phyloP scores from a whole-genome alignment of 192 early-diverging fungal genomes.

The Phlyctochytrium bullatum region DNA sequence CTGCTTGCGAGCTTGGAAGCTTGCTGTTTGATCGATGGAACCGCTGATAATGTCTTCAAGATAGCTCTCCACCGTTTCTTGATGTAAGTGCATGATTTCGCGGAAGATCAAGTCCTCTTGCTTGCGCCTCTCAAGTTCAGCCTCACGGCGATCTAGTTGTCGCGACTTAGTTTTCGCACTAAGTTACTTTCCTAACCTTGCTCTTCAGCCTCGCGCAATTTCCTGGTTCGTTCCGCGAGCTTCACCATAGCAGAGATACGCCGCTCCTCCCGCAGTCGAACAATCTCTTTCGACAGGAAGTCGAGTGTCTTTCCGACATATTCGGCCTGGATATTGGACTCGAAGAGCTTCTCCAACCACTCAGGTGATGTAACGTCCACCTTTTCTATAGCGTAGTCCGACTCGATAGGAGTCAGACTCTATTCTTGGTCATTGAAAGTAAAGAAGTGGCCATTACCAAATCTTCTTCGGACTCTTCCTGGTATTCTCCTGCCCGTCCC shows the following conservation, averaged over 20 bases:
- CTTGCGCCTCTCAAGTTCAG: constrained; percentile 43
- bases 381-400: constrained; percentile 13
- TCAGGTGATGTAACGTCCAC: constrained; percentile 19
- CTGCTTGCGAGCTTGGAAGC: constrained; percentile 37
- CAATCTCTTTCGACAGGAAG: constrained; percentile 55
- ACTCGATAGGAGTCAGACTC: constrained; percentile 18
- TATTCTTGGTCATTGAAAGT: constrained; percentile 2
- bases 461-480: background rate
- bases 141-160: constrained; percentile 42
- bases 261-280: constrained; percentile 50
- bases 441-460: background rate
- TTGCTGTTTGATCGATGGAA: constrained; percentile 35
- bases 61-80: constrained; percentile 58
- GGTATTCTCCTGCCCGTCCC: background rate
- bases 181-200: no score
- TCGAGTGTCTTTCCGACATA: constrained; percentile 51
- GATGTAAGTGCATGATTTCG: constrained; percentile 54
- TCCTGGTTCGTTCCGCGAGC: constrained; percentile 55
- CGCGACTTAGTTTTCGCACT: no score
- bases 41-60: constrained; percentile 50
- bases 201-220: constrained; percentile 60
- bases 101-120: constrained; percentile 56
- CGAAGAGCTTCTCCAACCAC: constrained; percentile 32
- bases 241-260: constrained; percentile 53
- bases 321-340: constrained; percentile 42